Conservation (phyloP, 306 rosid species). For the Urtica urens region DNA sequence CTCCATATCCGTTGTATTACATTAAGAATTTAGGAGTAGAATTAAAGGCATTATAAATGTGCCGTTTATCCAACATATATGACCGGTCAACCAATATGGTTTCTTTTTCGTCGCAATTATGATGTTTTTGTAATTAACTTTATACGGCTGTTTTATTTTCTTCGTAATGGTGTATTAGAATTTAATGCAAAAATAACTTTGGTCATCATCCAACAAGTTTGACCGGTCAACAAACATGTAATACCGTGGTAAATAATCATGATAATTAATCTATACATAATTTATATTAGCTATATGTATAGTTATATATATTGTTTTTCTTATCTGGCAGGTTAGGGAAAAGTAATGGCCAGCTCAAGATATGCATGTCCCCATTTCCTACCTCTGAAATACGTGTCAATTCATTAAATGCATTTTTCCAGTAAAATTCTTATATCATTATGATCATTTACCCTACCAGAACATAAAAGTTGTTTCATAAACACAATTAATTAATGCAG, state of each 20-base stretch:
- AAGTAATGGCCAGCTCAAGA: not conserved
- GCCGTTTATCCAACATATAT: slow-evolving; percentile 11
- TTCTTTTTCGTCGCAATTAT: slow-evolving; percentile 1
- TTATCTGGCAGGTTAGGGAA: not conserved
- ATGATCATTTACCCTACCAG: too few relatives aligned
- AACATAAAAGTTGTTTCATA: not conserved
- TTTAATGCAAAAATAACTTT: too few relatives aligned
- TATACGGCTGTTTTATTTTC: not conserved
- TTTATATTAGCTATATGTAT: too few relatives aligned
- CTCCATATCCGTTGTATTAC: slow-evolving; percentile 26
- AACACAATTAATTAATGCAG: not conserved
- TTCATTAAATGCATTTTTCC: not conserved
- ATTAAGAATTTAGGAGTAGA: slow-evolving; percentile 8
- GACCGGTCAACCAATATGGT: slow-evolving; percentile 4
- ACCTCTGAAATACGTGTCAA: not conserved
- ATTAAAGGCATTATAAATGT: too few relatives aligned
- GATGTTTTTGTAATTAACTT: not conserved
- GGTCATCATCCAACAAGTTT: too few relatives aligned
- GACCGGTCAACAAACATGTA: too few relatives aligned
- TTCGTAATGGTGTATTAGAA: not conserved
- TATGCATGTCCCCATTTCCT: not conserved
- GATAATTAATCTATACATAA: too few relatives aligned
- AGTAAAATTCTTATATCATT: not conserved
- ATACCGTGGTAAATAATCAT: too few relatives aligned
- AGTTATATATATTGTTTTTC: not conserved